Conservation (phyloP, 495 filamentous ascomycete genomes). For the Lepraria neglecta region DNA sequence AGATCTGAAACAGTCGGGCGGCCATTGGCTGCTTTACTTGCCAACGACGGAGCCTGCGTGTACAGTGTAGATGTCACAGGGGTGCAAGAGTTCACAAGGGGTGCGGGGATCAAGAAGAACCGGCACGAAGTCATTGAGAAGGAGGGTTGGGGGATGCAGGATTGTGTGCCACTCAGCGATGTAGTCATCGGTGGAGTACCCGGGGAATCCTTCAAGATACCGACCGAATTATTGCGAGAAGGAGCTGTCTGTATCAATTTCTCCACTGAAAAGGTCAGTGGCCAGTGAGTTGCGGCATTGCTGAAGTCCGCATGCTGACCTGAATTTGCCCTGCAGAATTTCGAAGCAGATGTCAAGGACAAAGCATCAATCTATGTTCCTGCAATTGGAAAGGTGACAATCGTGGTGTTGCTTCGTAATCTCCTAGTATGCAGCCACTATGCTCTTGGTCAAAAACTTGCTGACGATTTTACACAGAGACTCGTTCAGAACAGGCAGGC, state of each 20-base stretch:
- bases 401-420: slow-evolving; percentile 83
- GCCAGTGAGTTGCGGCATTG: background rate
- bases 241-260: slow-evolving; percentile 97
- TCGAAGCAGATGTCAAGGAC: slow-evolving; percentile 78
- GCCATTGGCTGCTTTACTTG: slow-evolving; percentile 87
- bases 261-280: slow-evolving; percentile 71
- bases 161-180: slow-evolving; percentile 80
- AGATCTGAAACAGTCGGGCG: slow-evolving; percentile 90
- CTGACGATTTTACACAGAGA: slow-evolving; percentile 33
- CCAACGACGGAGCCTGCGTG: slow-evolving; percentile 91
- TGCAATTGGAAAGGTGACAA: slow-evolving; percentile 95
- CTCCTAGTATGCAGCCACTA: slow-evolving; percentile 57
- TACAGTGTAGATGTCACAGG: slow-evolving; percentile 91
- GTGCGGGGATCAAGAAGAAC: slow-evolving; percentile 70
- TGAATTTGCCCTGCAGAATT: slow-evolving; percentile 54
- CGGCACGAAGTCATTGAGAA: slow-evolving; percentile 79
- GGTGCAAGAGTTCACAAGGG: slow-evolving; percentile 87
- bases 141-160: slow-evolving; percentile 64
- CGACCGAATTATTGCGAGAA: slow-evolving; percentile 69
- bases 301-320: slow-evolving; percentile 9
- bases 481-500: slow-evolving; percentile 45
- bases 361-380: slow-evolving; percentile 96
- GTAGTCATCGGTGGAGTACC: slow-evolving; percentile 96
- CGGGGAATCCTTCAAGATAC: slow-evolving; percentile 76
- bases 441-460: too few species aligned